These are phyloP conservation scores for Eucalyptus virginea DNA, from an alignment of 345 rosid species.

Conservation along the genomic window DNA sequence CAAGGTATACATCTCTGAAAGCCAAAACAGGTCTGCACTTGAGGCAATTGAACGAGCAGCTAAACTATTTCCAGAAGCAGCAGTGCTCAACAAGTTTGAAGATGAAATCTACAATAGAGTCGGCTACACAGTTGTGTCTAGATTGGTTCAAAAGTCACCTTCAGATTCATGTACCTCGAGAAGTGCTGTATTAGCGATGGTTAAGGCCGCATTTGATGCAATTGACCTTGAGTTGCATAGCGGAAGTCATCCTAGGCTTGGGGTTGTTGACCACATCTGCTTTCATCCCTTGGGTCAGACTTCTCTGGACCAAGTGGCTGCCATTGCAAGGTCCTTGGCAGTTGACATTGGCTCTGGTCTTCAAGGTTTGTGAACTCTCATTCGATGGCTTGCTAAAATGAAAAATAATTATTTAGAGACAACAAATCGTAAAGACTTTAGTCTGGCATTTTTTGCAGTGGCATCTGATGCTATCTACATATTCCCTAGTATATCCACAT, in stretches of 20 bases:
- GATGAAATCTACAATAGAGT: slow-evolving; percentile 72
- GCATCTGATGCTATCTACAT: neutral
- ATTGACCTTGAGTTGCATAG: slow-evolving; percentile 52
- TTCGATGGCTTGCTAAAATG: neutral
- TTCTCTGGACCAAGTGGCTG: slow-evolving; percentile 52
- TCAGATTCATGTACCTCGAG: slow-evolving; percentile 25
- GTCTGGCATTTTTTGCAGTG: neutral
- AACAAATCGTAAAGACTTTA: neutral
- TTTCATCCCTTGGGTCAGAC: slow-evolving; percentile 66
- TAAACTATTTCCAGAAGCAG: slow-evolving; percentile 50
- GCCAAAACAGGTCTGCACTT: slow-evolving; percentile 56
- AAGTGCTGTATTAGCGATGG: slow-evolving; percentile 61
- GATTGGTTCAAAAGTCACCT: slow-evolving; percentile 10
- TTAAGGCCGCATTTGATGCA: slow-evolving; percentile 58
- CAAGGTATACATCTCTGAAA: slow-evolving; percentile 80
- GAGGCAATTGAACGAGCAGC: slow-evolving; percentile 58
- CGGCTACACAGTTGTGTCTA: slow-evolving; percentile 71
- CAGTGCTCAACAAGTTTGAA: slow-evolving; percentile 72
- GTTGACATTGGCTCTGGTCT: slow-evolving; percentile 55
- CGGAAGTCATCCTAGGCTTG: slow-evolving; percentile 88
- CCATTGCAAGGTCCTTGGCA: slow-evolving; percentile 57
- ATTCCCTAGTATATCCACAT: neutral
- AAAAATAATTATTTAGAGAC: neutral
- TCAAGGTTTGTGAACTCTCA: slow-evolving; percentile 35
- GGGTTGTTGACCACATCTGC: slow-evolving; percentile 90